These are phyloP conservation scores for Exophiala oligosperma DNA, from an alignment of 2,329 filamentous ascomycete genomes.

Conservation along the genomic window DNA sequence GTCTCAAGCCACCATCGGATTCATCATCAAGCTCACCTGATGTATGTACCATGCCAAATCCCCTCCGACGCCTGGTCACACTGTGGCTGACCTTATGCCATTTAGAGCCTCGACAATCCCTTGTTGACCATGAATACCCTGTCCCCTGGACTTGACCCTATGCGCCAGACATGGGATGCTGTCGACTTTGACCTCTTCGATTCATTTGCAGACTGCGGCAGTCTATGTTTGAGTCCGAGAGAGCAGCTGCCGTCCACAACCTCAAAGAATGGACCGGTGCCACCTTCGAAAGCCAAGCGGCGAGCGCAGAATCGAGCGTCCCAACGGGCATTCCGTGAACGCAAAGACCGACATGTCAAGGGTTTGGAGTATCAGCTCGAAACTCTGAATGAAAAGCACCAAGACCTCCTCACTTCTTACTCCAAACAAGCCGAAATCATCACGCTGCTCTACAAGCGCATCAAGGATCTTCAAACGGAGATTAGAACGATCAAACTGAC, in stretches of 20 bases:
- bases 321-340: slow-evolving; percentile 87
- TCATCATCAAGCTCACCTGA: slow-evolving; percentile 7
- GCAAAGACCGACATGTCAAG: slow-evolving; percentile 87
- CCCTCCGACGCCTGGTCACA: not conserved
- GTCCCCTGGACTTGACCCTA: not conserved
- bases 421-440: slow-evolving; percentile 24
- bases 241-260: not conserved
- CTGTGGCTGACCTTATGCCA: not conserved
- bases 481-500: slow-evolving; percentile 4
- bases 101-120: not conserved
- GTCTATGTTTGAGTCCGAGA: not conserved
- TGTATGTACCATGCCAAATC: not conserved
- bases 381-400: slow-evolving; percentile 49
- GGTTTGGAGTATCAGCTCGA: slow-evolving; percentile 76
- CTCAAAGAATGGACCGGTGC: slow-evolving; percentile 3
- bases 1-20: not conserved
- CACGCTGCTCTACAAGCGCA: slow-evolving; percentile 10
- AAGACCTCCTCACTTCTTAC: slow-evolving; percentile 32
- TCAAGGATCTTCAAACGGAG: slow-evolving; percentile 12
- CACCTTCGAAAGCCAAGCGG: slow-evolving; percentile 65
- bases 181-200: not conserved
- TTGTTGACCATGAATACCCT: not conserved
- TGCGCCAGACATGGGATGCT: not conserved
- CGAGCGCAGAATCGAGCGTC: slow-evolving; percentile 93
- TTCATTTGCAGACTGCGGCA: not conserved